Evolutionary conservation across 176 grass and related monocot genomes (phyloP), one percentile per base, ranked within the genome.

Genomic region (Dactylis glomerata): DNA sequence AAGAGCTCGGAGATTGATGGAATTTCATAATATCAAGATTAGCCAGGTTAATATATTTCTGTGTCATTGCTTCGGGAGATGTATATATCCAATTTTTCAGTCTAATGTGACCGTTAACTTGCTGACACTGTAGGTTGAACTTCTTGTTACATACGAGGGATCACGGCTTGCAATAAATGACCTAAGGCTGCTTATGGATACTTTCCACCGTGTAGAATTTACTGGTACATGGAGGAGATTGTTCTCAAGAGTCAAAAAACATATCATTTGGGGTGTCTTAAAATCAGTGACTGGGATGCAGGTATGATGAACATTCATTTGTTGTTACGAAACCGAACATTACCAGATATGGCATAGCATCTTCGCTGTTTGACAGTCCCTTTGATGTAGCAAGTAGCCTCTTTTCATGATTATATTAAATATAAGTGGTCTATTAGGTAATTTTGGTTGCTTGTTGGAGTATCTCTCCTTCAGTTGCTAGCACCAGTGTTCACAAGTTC

Each of bases 231-330:
- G 96, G 96, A 99, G 93, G 85, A 85, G 96, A 34, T 79, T 99
- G 32, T 99, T 99, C 73, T 99, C 96, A 33, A 92, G 88, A 86
- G 93, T 99, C 28, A 99, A 99, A 83, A 99, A 96, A 50, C 96
- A 99, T 81, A 99, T 99, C 45, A 99, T 99, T 27, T 99, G 96
- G 96, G 90, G 96, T 71, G 96, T 99, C 88, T 68, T 99, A 62
- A 99, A 99, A 64, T 99, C 96, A 9, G 93, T 99, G 42, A 95
- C 96, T 33, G 96, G 96, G 84, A 99, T 99, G 96, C 96, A 99
- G 93, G 90, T 93, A 62, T 2, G 45, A 47, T 68, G 45, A 17
- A 23, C 40, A 78, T 76, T 14, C 37, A 10, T 65, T 90, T 26
- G 6, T 68, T 81, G 20, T 67, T 72, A 79, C 17, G 54, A 45